phyloP scores from a whole-genome alignment of 2,329 filamentous ascomycete species.

The Fusarium sp. region DNA sequence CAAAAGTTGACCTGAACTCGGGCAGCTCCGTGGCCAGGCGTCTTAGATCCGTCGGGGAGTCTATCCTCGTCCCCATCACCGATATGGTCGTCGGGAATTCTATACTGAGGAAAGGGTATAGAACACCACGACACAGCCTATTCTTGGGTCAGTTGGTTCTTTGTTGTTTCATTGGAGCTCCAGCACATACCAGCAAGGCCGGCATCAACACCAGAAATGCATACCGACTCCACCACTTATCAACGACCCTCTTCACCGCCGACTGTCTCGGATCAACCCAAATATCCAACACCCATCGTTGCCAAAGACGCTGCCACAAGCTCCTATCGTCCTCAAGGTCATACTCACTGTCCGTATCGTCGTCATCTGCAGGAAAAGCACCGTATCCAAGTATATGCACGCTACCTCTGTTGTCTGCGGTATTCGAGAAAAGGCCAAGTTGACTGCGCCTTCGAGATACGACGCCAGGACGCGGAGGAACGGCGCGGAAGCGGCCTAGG shows the following conservation, averaged over 20 bases:
- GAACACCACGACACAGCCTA: conserved; percentile 72
- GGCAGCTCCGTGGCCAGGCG: conserved; percentile 70
- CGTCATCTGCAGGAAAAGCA: conserved; percentile 55
- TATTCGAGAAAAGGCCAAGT: conserved; percentile 51
- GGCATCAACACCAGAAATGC: conserved; percentile 68
- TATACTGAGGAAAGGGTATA: conserved; percentile 71
- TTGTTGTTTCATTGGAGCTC: neutral
- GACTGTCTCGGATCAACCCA: conserved; percentile 69
- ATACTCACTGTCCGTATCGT: conserved; percentile 34
- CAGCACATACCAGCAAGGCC: conserved; percentile 62
- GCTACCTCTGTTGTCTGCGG: conserved; percentile 55
- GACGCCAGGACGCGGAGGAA: conserved; percentile 56
- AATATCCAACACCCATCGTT: conserved; percentile 57
- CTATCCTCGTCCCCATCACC: conserved; percentile 49
- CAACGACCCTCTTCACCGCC: conserved; percentile 66
- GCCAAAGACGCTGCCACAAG: conserved; percentile 47
- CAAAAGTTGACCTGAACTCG: conserved; percentile 74
- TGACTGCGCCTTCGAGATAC: conserved; percentile 46
- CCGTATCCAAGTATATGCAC: conserved; percentile 65
- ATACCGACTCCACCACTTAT: conserved; percentile 72
- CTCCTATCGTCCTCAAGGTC: conserved; percentile 49
- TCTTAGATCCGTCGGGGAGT: conserved; percentile 49
- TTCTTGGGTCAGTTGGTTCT: conserved; percentile 5
- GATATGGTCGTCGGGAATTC: conserved; percentile 57
- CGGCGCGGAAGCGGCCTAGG: conserved; percentile 72